Conservation (phyloP, 139 green algal species). For the Asterochloris erici region DNA sequence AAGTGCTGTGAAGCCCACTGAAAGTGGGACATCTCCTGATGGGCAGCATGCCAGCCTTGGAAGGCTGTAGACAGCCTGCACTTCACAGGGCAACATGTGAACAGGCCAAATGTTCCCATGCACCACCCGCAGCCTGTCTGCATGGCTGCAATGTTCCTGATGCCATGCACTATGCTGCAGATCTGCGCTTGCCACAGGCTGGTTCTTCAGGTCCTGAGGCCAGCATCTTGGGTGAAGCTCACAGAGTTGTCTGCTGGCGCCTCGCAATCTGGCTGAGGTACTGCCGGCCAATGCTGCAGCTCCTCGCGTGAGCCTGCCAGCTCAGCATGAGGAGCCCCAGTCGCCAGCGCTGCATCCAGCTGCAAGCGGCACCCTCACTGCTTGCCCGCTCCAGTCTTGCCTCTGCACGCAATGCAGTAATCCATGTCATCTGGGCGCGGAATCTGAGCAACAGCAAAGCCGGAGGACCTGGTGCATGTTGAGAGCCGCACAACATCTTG, state of each 20-base stretch:
- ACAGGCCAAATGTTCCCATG: not conserved
- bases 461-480: no score
- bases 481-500: no score
- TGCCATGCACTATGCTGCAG: not conserved
- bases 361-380: no score
- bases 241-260: not conserved
- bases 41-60: not conserved
- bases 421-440: no score
- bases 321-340: conserved; percentile 12
- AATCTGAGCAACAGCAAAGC: no score
- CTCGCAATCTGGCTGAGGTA: not conserved
- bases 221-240: no score
- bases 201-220: no score
- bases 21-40: not conserved
- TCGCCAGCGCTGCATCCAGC: not conserved
- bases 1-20: not conserved
- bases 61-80: conserved; percentile 6
- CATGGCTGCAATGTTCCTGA: not conserved
- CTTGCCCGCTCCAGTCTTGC: no score
- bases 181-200: no score
- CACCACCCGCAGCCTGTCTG: not conserved
- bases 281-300: not conserved
- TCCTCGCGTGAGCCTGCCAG: not conserved
- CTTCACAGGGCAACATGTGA: not conserved
- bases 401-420: no score